Base-by-base conservation (phyloP, 2,329 filamentous ascomycete species). In the Ceratocystis cubensis region DNA sequence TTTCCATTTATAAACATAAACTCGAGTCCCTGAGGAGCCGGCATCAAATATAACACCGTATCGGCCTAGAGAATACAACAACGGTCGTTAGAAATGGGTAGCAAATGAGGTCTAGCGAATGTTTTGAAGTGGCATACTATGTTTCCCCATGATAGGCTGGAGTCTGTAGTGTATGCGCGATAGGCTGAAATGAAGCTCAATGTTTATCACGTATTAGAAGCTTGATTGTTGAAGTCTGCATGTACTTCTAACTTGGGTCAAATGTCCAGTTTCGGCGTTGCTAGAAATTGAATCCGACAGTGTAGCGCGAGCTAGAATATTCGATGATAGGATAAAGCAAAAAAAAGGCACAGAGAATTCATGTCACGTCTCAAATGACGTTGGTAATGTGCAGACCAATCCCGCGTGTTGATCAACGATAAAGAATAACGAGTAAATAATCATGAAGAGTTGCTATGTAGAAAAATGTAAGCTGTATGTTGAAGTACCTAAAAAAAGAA, bases 41-140 rank as follows among this genome's bases (percentile, higher is more conserved):
- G 94, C 94, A 82, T 99, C 94, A 73, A 99, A 84, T 74, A 99
- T 92, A 72, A 97, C 89, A 74, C 92, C 94, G 81, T 95, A 96
- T 78, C 84, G 82, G 73, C 81, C 82, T 85, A 69, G 46, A 30
- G 45, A 64, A 25, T 33, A 6, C 45, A 33, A 15, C 13, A 5
- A 37, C 15, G 20, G 22, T 45, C 17, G 64, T 65, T 65, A 65
- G 64, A 30, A 17, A 20, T 13, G 5, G 17, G 56, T 25, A 37
- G 1, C 56, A 10, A 59, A 8, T 3, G 25, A n/a, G 17, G 3
- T 33, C 6, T 25, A 25, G 28, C 28, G 17, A 56, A 1, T 8
- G 56, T 13, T 5, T 53, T 3, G n/a, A 13, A 8, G 37, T 8
- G 48, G 53, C 75, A 22, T 70, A 76, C 75, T 75, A 71, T 75